Evolutionary conservation across 1,139 yeast species (phyloP).

Genomic region (Saccharomyces pastorianus): DNA sequence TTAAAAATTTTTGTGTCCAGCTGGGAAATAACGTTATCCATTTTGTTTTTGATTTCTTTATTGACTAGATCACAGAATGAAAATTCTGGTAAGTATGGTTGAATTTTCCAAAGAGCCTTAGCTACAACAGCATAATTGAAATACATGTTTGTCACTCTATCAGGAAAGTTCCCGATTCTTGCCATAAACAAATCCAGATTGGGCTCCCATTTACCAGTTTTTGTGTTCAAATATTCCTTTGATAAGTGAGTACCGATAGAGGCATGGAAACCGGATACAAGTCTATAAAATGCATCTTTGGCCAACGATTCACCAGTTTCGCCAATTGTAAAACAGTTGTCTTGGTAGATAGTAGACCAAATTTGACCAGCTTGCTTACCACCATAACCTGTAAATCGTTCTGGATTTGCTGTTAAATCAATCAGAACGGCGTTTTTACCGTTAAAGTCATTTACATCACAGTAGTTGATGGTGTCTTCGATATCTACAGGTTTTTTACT

Average conservation of each 20-base stretch:
- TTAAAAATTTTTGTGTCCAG: constrained; percentile 47
- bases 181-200: constrained; percentile 74
- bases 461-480: constrained; percentile 37
- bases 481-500: constrained; percentile 8
- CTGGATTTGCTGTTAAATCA: constrained; percentile 82
- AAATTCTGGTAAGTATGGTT: constrained; percentile 40
- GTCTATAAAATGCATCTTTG: constrained; percentile 77
- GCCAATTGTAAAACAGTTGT: constrained; percentile 68
- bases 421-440: constrained; percentile 63
- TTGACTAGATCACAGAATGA: constrained; percentile 46
- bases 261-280: constrained; percentile 91
- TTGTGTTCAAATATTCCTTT: constrained; percentile 69
- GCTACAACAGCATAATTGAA: constrained; percentile 86
- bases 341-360: constrained; percentile 88
- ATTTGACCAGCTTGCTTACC: constrained; percentile 88
- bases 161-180: constrained; percentile 84
- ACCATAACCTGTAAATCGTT: constrained; percentile 91
- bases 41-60: constrained; percentile 39
- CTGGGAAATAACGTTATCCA: constrained; percentile 35
- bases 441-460: constrained; percentile 37
- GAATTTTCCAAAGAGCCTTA: constrained; percentile 66
- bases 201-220: constrained; percentile 75
- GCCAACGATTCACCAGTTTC: constrained; percentile 57
- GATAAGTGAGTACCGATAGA: constrained; percentile 91
- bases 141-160: constrained; percentile 79